Base-by-base conservation (phyloP, 2,329 filamentous ascomycete genomes). In the Diatrype stigma region DNA sequence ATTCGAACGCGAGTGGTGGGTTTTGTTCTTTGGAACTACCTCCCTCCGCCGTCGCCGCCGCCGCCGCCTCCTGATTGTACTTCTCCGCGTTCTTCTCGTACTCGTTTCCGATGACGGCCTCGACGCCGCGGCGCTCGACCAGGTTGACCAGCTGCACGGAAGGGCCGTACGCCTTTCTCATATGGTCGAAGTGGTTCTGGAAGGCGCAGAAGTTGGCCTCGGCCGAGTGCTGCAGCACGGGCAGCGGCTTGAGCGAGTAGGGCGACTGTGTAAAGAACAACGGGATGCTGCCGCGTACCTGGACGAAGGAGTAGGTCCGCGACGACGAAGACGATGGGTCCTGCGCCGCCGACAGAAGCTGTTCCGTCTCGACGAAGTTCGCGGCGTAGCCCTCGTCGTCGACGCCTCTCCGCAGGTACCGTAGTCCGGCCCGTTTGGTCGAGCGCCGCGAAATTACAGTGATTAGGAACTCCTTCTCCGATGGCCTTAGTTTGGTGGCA, bases 241-340 rank as follows among this genome's bases (percentile, higher is more conserved):
- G 91, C 11, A 88, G 79, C 0, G 94, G 94, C 64, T 96, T 96
- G 58, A 97, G 82, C 10, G 90, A 91, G 68, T 96, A 97, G 0
- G 93, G 92, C 0, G 89, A 90, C 63, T 99, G 94, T 0, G 92
- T 95, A 66, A 96, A 99, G 73, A 94, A 97, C 0, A 97, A 71
- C 0, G 94, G 94, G 56, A 97, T 96, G 21, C 92, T 96, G 6
- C 92, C 93, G 56, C 94, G 82, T 22, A 91, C 77, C 66, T 99
- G 94, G 3, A 95, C 73, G 60, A 96, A 95, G 0, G 91, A 96
- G 67, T 90, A 89, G 2, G 86, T 77, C 58, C 83, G 89, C 2
- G 70, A 74, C 0, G 77, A 71, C 0, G 77, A 89, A 2, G 70
- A 74, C 0, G 77, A 71, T 0, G 77, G 65, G 17, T 84, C 77